phyloP scores from a whole-genome alignment of 1,284 basidiomycete genomes.

The Ustilago nuda region DNA sequence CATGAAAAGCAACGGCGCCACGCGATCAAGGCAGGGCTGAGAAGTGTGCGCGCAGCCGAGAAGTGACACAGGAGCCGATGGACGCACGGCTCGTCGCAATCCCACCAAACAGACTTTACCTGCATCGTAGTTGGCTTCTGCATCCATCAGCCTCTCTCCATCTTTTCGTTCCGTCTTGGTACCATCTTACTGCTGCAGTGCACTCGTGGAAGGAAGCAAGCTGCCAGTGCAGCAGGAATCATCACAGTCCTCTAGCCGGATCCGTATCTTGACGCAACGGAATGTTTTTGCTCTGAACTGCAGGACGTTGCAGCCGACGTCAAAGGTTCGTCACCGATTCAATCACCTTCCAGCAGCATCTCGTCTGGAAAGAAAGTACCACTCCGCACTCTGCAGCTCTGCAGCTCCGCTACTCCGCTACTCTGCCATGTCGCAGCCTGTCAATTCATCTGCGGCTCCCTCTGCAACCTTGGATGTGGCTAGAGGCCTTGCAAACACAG shows the following conservation, averaged over 20 bases:
- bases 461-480: slow-evolving; percentile 20
- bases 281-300: background rate
- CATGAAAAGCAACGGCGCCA: slow-evolving; percentile 1
- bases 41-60: slow-evolving; percentile 4
- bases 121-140: background rate
- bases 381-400: background rate
- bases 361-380: too few species aligned
- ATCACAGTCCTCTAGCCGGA: background rate
- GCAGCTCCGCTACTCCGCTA: background rate
- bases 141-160: background rate
- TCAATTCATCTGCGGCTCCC: slow-evolving; percentile 5
- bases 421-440: slow-evolving; percentile 24
- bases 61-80: background rate
- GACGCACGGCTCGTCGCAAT: slow-evolving; percentile 11
- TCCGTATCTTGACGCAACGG: background rate
- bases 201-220: background rate
- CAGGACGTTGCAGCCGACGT: background rate
- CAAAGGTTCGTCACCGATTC: background rate
- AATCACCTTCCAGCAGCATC: background rate
- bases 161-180: background rate
- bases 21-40: slow-evolving; percentile 1
- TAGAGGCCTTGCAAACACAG: slow-evolving; percentile 36
- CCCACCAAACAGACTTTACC: background rate
- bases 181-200: background rate
- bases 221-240: background rate